Evolutionary conservation across 2,329 filamentous ascomycete species (phyloP).

Genomic region (Calonectria montana): DNA sequence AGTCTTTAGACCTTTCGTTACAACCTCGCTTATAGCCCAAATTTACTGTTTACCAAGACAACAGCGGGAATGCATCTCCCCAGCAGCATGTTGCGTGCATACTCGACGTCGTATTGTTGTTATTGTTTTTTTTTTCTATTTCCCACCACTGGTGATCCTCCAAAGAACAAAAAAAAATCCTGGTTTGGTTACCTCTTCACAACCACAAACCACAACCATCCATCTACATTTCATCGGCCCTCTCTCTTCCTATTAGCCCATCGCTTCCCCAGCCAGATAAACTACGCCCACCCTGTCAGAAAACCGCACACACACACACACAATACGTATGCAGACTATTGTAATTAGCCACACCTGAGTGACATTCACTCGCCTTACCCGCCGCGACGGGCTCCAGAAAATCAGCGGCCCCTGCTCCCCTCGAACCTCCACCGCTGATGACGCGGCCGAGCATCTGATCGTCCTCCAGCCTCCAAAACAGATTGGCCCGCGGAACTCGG

Average conservation of each 20-base stretch:
- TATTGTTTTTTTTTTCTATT: neutral
- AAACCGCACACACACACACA: neutral
- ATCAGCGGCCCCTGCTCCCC: neutral
- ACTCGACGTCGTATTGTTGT: neutral
- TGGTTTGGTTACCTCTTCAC: neutral
- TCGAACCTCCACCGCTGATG: constrained; percentile 7
- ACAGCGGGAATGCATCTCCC: neutral
- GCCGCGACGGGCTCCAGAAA: neutral
- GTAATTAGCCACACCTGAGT: neutral
- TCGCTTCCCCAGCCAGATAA: neutral
- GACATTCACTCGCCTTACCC: neutral
- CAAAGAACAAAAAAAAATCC: too few relatives aligned
- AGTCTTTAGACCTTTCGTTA: neutral
- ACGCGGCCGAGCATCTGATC: constrained; percentile 16
- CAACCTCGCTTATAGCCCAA: neutral
- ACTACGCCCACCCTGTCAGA: neutral
- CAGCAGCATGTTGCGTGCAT: neutral
- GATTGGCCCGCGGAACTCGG: constrained; percentile 6
- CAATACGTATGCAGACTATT: neutral
- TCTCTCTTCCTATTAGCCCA: constrained; percentile 2
- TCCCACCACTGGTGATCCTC: neutral
- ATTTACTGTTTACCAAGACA: neutral
- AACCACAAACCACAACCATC: neutral
- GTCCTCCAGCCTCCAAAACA: constrained; percentile 3
- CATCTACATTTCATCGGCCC: neutral